Evolutionary conservation across 2,329 filamentous ascomycete species (phyloP), one percentile per base, ranked within the genome.

Genomic region (Exophiala sideris): DNA sequence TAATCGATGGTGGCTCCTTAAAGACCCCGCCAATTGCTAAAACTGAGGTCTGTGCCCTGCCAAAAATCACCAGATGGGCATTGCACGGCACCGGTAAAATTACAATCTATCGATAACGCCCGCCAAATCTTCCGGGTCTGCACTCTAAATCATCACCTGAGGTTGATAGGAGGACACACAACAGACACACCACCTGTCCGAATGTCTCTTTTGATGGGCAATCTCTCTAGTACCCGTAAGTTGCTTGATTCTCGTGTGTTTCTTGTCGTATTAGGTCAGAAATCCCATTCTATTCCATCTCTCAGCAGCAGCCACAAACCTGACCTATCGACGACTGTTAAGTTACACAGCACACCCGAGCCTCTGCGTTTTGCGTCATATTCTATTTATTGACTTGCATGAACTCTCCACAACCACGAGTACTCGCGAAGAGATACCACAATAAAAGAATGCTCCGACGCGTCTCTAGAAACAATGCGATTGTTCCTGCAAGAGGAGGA

Each of bases 81-180:
- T 29, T n/a, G 39, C 29, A 20, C 36, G 36, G n/a, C 40, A 36
- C 36, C 36, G 36, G n/a, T 47, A 36, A 54, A 49, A 54, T 54
- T 54, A 48, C 52, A 33, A 32, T 29, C 24, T 54, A 54, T 54
- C 52, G 52, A 54, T 54, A 54, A 49, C 32, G 35, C 12, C 14
- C 14, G 21, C 36, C 8, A 16, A 8, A n/a, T n/a, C 38, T 34
- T 7, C 38, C 6, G 33, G 14, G 29, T 33, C 14, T 11, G n/a
- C 21, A 12, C 24, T 8, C 44, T 51, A 21, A 24, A 21, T 24
- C 5, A 46, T 53, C 50, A 53, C 50, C 50, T 53, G 50, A 53
- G 24, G 24, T 5, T 29, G 24, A 29, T 5, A 29, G 7, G 24
- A 8, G 21, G 5, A 34, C 24, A 20, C 29, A 35, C 34, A 29